Evolutionary conservation across 306 rosid species (phyloP), one percentile per base, ranked within the genome.

Genomic region (Prunus fruticosa): DNA sequence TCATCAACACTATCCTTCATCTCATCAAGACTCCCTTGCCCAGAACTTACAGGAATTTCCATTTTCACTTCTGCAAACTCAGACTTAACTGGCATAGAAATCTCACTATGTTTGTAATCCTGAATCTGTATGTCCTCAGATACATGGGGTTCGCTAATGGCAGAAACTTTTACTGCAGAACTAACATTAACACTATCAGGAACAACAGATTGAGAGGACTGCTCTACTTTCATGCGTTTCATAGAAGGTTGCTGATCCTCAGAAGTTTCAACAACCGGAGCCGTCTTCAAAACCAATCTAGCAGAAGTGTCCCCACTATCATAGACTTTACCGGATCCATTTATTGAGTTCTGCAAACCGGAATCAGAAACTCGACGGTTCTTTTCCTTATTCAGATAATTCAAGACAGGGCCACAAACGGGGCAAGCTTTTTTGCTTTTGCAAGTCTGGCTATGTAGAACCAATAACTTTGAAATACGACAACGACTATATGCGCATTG

Each of bases 221-320:
- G 93, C 86, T 92, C 99, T 82, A 85, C 84, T 87, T 92, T 95
- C 82, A 90, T 83, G 50, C 99, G 97, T 71, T 95, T 95, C 20
- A 84, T 80, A 74, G 97, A 89, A 62, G 97, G 93, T 64, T 85
- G 93, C 47, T 80, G 81, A 72, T 88, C 96, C 68, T 88, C 97
- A 30, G 93, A 82, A 74, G 81, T 81, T 87, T 91, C 95, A 76
- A 73, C 80, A 50, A 38, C 78, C 11, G 79, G 75, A 28, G 78
- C 67, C 74, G 91, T 69, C 74, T 87, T 90, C 46, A 87, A 25
- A 63, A 87, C 82, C 82, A 84, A 79, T 74, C 82, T 82, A 74
- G 87, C 78, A 2, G 91, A 76, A 22, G 65, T 58, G 23, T 79
- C 90, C 38, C 72, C 80, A 8, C 71, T 76, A 74, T 86, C 93